Base-by-base conservation (phyloP, 2,329 filamentous ascomycete species). In the Chaetomiaceae sp. region DNA sequence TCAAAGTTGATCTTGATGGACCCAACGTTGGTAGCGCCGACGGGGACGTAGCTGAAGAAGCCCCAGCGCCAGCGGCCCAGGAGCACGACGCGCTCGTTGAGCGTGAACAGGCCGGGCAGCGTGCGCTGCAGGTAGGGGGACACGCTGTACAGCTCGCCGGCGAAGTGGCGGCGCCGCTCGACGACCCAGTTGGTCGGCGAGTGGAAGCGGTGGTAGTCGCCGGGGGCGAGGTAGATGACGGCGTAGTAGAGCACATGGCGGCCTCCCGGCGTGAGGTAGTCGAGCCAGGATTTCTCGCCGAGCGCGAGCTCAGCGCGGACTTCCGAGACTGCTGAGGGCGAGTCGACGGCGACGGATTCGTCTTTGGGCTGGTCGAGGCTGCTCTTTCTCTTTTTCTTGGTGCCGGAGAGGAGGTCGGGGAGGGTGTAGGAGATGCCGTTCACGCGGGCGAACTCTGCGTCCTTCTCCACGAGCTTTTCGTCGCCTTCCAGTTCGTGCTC, bases 151-250 rank as follows among this genome's bases (percentile, higher is more conserved):
- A 99, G 79, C 71, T 99, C 95, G 54, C 94, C 94, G 0, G 94
- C 91, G 68, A 99, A 99, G 74, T 99, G 94, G n/a, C 94, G 88
- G 39, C 95, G 85, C 60, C 85, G 85, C 71, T 96, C 89, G 31
- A 94, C 94, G 15, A 99, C 91, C 94, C 94, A 99, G 63, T 89
- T 88, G 2, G 90, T 86, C 0, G 94, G 94, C 1, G 89, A 95
- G 75, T 99, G 95, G 76, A 97, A 99, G 60, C 92, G 89, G 74
- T 99, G 94, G 74, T 99, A 99, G 74, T 99, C 95, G 46, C 94
- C 94, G 0, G 94, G 94, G 0, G 95, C 94, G 39, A 99, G 83
- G 72, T 99, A 99, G 66, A 99, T 84, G 59, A 99, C 95, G 57
- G 80, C 88, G 71, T 97, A 99, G 76, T 95, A 96, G 7, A 99